phyloP scores from a whole-genome alignment of 2,329 filamentous ascomycete genomes.

The Aspergillus jensenii region DNA sequence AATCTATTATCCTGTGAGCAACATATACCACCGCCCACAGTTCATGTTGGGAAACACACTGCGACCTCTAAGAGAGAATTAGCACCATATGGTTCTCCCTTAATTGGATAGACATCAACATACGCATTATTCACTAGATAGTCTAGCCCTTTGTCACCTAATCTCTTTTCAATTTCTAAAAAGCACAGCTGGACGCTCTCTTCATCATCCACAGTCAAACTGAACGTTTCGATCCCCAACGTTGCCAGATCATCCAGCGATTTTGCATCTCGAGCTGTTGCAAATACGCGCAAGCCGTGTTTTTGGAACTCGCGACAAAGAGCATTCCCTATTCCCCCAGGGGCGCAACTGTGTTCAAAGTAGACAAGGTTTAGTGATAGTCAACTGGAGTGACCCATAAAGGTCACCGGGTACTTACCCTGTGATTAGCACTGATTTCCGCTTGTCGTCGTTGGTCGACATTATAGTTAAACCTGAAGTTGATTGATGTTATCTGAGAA shows the following conservation, averaged over 20 bases:
- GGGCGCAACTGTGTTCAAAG: constrained; percentile 30
- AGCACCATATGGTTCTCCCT: constrained; percentile 1
- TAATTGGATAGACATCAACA: constrained; percentile 15
- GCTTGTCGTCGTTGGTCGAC: constrained; percentile 28
- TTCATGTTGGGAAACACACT: constrained; percentile 23
- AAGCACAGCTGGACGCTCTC: constrained; percentile 51
- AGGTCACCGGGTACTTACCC: constrained; percentile 33
- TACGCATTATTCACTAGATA: constrained; percentile 60
- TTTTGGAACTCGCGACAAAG: constrained; percentile 58
- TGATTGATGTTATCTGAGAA: not conserved
- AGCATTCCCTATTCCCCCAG: constrained; percentile 59
- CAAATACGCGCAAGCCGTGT: constrained; percentile 56
- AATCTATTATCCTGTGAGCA: constrained; percentile 39
- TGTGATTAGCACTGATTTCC: constrained; percentile 43
- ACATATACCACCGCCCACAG: not conserved
- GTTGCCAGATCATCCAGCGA: constrained; percentile 50
- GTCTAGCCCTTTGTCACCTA: constrained; percentile 52
- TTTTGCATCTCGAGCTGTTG: constrained; percentile 54
- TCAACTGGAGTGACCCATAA: not conserved
- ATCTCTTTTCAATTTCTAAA: constrained; percentile 46
- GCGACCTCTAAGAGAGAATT: constrained; percentile 24
- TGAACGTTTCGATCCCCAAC: constrained; percentile 55
- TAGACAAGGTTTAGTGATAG: not conserved
- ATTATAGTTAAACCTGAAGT: constrained; percentile 15
- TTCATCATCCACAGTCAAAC: constrained; percentile 53